A percentile compares a stretch with the other conserved stretches of the same genome.
phyloP scores from a whole-genome alignment of 305 asterid genomes.

The Galium porrigens region DNA sequence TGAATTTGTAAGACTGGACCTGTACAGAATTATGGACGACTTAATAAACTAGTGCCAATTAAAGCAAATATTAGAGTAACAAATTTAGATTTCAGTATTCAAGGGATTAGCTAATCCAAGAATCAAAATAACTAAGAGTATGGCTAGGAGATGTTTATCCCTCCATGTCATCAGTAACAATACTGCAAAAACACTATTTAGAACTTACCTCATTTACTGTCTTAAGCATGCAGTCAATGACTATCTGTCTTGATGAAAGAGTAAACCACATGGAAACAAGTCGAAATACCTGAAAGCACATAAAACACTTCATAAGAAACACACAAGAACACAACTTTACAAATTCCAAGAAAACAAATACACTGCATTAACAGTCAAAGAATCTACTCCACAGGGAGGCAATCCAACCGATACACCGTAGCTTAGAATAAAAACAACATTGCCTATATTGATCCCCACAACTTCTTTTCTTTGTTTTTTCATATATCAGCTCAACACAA shows the following conservation, averaged over 20 bases:
- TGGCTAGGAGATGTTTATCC: background rate
- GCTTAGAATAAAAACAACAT: too few species aligned
- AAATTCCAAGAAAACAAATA: background rate
- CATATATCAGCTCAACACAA: background rate
- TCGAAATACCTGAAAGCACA: slow-evolving; percentile 59
- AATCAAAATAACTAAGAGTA: background rate
- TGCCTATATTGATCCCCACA: too few species aligned
- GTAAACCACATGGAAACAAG: slow-evolving; percentile 94
- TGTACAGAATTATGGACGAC: slow-evolving; percentile 22
- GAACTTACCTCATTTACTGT: slow-evolving; percentile 59
- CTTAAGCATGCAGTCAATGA: slow-evolving; percentile 62
- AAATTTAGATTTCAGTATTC: background rate
- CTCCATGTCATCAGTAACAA: background rate
- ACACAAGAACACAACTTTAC: background rate
- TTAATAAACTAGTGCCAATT: background rate
- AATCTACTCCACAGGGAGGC: background rate
- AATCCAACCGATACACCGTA: background rate
- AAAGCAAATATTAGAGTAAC: background rate
- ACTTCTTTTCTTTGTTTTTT: too few species aligned
- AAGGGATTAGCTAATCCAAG: background rate
- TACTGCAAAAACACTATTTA: slow-evolving; percentile 5
- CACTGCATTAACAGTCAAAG: background rate
- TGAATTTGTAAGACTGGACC: slow-evolving; percentile 90
- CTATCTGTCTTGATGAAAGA: slow-evolving; percentile 54
- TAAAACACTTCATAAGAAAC: background rate